phyloP scores from a whole-genome alignment of 768 basidiomycete genomes.

The Auricularia sp. region DNA sequence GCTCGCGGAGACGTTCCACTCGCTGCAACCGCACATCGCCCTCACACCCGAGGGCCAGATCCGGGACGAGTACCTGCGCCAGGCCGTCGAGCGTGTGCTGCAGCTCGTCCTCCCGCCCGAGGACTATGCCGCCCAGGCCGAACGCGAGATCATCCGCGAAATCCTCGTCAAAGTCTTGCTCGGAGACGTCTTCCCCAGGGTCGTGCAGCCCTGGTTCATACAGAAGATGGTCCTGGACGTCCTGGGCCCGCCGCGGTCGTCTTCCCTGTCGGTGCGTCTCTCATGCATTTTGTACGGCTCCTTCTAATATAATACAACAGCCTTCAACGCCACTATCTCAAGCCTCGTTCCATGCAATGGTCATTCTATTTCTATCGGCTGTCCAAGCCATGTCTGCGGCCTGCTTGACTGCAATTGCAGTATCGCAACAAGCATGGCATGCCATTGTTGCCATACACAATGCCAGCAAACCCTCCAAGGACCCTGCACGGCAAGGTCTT shows the following conservation, averaged over 20 bases:
- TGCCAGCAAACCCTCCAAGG: constrained; percentile 5
- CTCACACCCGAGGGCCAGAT: constrained; percentile 48
- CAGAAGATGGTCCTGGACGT: constrained; percentile 58
- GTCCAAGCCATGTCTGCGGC: constrained; percentile 62
- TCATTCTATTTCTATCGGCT: constrained; percentile 63
- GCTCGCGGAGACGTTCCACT: constrained; percentile 63
- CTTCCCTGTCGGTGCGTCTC: constrained; percentile 1
- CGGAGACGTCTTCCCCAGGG: constrained; percentile 39
- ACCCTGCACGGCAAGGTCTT: constrained; percentile 24
- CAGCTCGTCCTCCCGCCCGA: constrained; percentile 62
- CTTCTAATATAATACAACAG: constrained; percentile 13
- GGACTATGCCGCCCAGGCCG: constrained; percentile 68
- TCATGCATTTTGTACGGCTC: constrained; percentile 14
- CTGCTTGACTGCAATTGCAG: constrained; percentile 39
- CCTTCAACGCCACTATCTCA: constrained; percentile 16
- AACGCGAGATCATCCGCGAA: constrained; percentile 80
- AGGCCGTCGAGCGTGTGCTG: constrained; percentile 68
- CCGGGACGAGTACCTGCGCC: constrained; percentile 68
- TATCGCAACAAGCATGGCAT: constrained; percentile 62
- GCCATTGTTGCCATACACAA: constrained; percentile 49
- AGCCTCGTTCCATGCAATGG: constrained; percentile 42
- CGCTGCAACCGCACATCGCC: constrained; percentile 78
- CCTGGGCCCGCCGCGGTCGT: constrained; percentile 36
- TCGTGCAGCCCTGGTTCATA: constrained; percentile 88
- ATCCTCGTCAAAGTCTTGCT: constrained; percentile 70